Evolutionary conservation across 23 red algal genomes (phyloP), one percentile per base, ranked within the genome.

Genomic region (Gracilaria domingensis): DNA sequence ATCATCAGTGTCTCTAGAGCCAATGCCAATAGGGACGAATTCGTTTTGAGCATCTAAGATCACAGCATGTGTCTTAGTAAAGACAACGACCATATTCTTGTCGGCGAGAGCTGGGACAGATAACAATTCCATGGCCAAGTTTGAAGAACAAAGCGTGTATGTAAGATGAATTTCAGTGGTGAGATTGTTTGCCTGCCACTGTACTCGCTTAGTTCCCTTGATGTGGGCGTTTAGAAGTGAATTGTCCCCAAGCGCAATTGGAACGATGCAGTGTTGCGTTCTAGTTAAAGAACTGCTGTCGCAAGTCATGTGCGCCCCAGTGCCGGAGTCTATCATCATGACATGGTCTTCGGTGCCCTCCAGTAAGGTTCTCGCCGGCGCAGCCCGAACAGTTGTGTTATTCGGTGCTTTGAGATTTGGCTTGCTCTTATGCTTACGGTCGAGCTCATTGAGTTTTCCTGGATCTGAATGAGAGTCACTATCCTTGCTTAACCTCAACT

Each of bases 231-330:
- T 34, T 9, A 88, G 39, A 0, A 38, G 11, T 16, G 67, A 88
- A 67, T 88, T 21, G 37, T 76, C 66, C 20, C 25, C 67, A 11
- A 88, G 69, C 45, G 84, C 65, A 16, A 88, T 88, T 0, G 37
- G 25, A 45, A 79, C 72, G 5, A 53, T 18, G 48, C 72, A 88
- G 36, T 49, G 5, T 33, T 54, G 20, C 2, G 28, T 13, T 4
- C 51, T 32, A 3, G 2, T 7, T 21, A 79, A 25, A 17, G 7
- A 9, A 4, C 28, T 21, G 4, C 25, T 20, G 21, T 30, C 3
- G 4, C 7, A 6, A n/a, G 80, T 84, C 80, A 84, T 84, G 42
- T 45, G 42, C 11, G 42, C 4, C 5, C 5, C 11, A 11, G 42
- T 45, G 4, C 42, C 11, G 5, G 42, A 45, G 42, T 45, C 5